A percentile compares a stretch with the other conserved stretches of the same genome.
phyloP scores from a whole-genome alignment of 768 basidiomycete species.

The Mycena capillaripes region DNA sequence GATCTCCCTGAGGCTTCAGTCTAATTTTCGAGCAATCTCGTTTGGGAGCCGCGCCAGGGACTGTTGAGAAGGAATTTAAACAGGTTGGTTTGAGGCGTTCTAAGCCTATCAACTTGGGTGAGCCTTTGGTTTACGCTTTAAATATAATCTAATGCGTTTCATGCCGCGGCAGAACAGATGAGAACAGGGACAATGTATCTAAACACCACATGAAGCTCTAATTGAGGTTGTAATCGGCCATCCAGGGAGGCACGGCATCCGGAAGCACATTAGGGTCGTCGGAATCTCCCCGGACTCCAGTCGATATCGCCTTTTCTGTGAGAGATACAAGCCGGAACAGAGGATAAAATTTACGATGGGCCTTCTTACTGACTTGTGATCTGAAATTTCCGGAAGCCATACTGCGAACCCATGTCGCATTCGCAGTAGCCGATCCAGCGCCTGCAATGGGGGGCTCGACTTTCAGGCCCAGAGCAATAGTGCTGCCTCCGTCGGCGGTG shows the following conservation, averaged over 20 bases:
- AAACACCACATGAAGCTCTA: not conserved
- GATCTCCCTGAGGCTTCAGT: too few species aligned
- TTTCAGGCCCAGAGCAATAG: conserved; percentile 44
- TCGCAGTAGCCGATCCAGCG: conserved; percentile 34
- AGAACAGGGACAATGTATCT: too few species aligned
- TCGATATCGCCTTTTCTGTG: conserved; percentile 34
- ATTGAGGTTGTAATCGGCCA: too few species aligned
- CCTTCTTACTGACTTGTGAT: conserved; percentile 38
- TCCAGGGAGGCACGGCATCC: conserved; percentile 19
- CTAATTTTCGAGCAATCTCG: not conserved
- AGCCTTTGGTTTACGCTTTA: too few species aligned
- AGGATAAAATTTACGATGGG: conserved; percentile 44
- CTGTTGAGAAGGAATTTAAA: not conserved
- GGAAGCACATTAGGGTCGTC: conserved; percentile 6
- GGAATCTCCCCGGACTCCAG: conserved; percentile 27
- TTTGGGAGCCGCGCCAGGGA: not conserved
- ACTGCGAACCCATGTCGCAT: conserved; percentile 43
- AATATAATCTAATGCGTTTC: too few species aligned
- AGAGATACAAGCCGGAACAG: conserved; percentile 48
- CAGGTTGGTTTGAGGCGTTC: too few species aligned
- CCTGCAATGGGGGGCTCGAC: conserved; percentile 37
- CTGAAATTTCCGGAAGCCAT: conserved; percentile 45
- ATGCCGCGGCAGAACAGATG: too few species aligned
- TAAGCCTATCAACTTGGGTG: too few species aligned
- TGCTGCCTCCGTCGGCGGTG: conserved; percentile 32